Conservation (phyloP, 1,284 basidiomycete species). For the Stereum hirsutum region DNA sequence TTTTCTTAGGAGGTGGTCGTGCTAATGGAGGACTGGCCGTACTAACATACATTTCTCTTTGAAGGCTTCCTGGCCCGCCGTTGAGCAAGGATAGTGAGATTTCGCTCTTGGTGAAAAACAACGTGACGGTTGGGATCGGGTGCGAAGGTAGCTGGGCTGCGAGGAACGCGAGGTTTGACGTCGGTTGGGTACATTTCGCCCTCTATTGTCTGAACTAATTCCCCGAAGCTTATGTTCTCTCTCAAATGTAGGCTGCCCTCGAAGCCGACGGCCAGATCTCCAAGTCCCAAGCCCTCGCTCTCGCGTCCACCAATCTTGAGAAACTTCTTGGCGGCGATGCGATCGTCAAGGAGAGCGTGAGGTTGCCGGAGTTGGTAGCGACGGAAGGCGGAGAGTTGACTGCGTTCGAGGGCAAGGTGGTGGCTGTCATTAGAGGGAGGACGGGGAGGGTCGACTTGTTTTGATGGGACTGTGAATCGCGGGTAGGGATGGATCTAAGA, state of each 20-base stretch:
- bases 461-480: not conserved
- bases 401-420: conserved; percentile 47
- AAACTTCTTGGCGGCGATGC: conserved; percentile 45
- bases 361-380: conserved; percentile 48
- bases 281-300: conserved; percentile 36
- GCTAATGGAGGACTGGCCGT: not conserved
- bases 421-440: conserved; percentile 40
- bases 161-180: conserved; percentile 53
- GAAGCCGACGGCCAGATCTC: conserved; percentile 29
- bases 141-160: conserved; percentile 43
- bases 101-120: conserved; percentile 50
- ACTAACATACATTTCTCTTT: not conserved
- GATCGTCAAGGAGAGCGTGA: conserved; percentile 19
- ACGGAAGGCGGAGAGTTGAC: conserved; percentile 50
- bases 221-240: conserved; percentile 1
- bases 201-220: not conserved
- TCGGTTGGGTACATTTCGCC: conserved; percentile 35
- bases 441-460: conserved; percentile 35
- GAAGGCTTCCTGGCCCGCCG: conserved; percentile 59
- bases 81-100: conserved; percentile 59
- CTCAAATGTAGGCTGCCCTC: conserved; percentile 24
- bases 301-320: conserved; percentile 58
- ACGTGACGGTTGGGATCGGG: conserved; percentile 71
- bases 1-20: conserved; percentile 7
- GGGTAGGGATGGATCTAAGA: no score